Conservation (phyloP, 257 asterid species). For the Coffea eugenioides region DNA sequence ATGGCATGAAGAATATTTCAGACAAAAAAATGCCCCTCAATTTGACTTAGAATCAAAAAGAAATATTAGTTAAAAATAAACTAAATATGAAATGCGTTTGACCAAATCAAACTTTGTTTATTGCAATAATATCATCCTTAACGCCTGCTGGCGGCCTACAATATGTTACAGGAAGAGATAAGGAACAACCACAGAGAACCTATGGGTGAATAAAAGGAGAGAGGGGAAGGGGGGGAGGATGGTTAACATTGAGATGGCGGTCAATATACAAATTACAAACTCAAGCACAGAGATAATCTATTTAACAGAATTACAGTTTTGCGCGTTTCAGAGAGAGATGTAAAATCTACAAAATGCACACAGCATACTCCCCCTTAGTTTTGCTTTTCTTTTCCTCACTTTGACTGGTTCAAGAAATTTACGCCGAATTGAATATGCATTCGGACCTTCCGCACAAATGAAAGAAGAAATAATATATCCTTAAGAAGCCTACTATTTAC, state of each 20-base stretch:
- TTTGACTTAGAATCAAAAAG: no score
- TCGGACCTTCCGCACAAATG: constrained; percentile 4
- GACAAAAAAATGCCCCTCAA: no score
- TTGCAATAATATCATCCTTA: background rate
- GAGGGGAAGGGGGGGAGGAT: background rate
- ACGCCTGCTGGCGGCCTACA: background rate
- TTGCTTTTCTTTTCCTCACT: constrained; percentile 11
- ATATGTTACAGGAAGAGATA: constrained; percentile 7
- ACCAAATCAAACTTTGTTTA: background rate
- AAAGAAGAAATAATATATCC: constrained; percentile 9
- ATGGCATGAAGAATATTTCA: no score
- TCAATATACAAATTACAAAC: constrained; percentile 10
- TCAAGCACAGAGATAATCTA: background rate
- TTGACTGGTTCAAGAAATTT: constrained; percentile 4
- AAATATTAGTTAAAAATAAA: no score
- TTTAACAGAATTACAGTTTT: constrained; percentile 19
- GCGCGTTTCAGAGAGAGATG: background rate
- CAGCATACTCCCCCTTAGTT: background rate
- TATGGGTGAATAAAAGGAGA: background rate
- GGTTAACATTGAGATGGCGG: background rate
- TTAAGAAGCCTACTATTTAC: constrained; percentile 17
- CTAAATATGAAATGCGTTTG: no score
- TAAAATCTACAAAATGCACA: constrained; percentile 11
- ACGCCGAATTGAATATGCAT: background rate
- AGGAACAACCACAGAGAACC: background rate